Base-by-base conservation (phyloP, 1,284 basidiomycete species). In the Singerocomus inundabilis region DNA sequence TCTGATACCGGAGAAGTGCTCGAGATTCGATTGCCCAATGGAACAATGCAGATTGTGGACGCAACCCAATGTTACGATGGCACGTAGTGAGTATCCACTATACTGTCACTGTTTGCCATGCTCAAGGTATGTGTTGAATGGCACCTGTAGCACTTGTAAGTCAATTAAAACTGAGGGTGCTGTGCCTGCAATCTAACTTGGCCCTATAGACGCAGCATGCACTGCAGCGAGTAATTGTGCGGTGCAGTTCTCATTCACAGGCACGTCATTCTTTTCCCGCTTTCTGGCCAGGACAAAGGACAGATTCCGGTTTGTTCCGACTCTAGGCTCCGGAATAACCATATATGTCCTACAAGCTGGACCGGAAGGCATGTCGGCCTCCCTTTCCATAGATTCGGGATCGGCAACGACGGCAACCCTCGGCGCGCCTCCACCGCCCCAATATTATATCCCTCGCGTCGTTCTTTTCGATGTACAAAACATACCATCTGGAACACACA, bases 331-430 rank as follows among this genome's bases (percentile, higher is more conserved):
- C 5, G 62, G 62, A 21, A 43, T 66, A 40, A 65, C 64, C 2
- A 49, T 66, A n/a, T 67, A 65, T 47, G 62, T 67, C 26, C 36
- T 65, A 18, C 62, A 50, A 53, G 62, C 60, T 21, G 64, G 64
- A 12, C 51, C 56, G 0, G 54, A 61, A 40, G 62, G 64, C 38
- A 61, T 60, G 56, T 61, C 56, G 18, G 62, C 62, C 11, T 64
- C 62, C 24, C 53, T 65, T 29, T 54, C 54, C 25, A 56, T 65
- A 39, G 56, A 65, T 35, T 57, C 54, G 2, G 64, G 54, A 5
- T 34, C 52, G 6, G 44, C 54, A 28, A 61, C 46, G 7, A 61
- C 54, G 6, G 49, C 49, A n/a, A 61, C 53, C 26, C 56, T 67
- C 12, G 51, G 1, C 7, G 62, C 54, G 28, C 62, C 60, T 1